Conservation (phyloP, 2,329 filamentous ascomycete genomes). For the Periglandula ipomoeae region DNA sequence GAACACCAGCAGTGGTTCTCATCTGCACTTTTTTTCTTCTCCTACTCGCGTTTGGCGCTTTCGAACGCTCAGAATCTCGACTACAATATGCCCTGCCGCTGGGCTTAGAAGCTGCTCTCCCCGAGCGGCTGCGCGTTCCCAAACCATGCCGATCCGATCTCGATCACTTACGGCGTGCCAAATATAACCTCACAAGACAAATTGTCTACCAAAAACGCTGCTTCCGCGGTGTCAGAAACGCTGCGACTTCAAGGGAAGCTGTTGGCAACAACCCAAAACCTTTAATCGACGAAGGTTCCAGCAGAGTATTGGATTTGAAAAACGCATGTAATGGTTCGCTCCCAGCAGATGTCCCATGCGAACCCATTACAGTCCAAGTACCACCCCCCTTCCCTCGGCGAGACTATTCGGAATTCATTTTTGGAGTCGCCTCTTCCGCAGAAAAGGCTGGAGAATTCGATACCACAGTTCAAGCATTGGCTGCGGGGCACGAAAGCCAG, state of each 20-base stretch:
- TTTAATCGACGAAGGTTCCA: slow-evolving; percentile 22
- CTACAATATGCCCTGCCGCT: slow-evolving; percentile 13
- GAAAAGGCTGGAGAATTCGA: slow-evolving; percentile 39
- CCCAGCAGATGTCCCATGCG: slow-evolving; percentile 16
- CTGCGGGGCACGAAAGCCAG: slow-evolving; percentile 39
- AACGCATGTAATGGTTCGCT: slow-evolving; percentile 15
- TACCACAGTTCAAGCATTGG: slow-evolving; percentile 47
- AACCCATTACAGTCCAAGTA: slow-evolving; percentile 38
- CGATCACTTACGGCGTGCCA: slow-evolving; percentile 20
- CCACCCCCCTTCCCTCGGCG: slow-evolving; percentile 31
- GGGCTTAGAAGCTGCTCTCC: slow-evolving; percentile 13
- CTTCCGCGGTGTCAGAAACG: slow-evolving; percentile 27
- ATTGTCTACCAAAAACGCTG: slow-evolving; percentile 36
- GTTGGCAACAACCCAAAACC: slow-evolving; percentile 28
- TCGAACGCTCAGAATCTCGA: slow-evolving; percentile 8
- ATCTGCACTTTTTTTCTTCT: neutral
- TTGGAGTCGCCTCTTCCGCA: slow-evolving; percentile 47
- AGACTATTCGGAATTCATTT: slow-evolving; percentile 42
- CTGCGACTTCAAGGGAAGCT: slow-evolving; percentile 24
- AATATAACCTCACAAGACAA: slow-evolving; percentile 28
- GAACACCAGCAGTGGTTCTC: slow-evolving; percentile 1
- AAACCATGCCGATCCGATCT: slow-evolving; percentile 17
- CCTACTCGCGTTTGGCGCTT: slow-evolving; percentile 5
- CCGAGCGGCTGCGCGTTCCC: slow-evolving; percentile 10
- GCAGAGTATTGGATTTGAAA: slow-evolving; percentile 21